Base-by-base conservation (phyloP, 208 protist species). In the Acanthamoeba sp. region DNA sequence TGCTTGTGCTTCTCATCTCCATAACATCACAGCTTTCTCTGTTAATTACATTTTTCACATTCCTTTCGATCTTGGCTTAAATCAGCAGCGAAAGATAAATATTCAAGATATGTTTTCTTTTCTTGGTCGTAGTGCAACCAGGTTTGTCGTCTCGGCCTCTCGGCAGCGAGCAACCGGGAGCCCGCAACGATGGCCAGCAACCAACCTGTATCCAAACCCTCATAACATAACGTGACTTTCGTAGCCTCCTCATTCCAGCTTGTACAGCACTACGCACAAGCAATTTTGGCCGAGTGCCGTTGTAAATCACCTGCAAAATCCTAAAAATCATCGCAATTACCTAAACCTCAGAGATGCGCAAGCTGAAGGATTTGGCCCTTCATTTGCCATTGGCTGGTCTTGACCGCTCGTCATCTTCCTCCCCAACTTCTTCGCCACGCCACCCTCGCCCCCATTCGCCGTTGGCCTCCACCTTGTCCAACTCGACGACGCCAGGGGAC, bases 361-460 rank as follows among this genome's bases (percentile, higher is more conserved):
- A 73, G 64, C n/a, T 73, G 27, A 73, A 73, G 27, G 64, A 73
- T 22, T 38, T 73, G 29, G 64, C 64, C 0, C 64, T 73, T 73
- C 64, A 73, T 38, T n/a, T 73, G 64, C 64, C 64, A 18, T 38
- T 73, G 64, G 64, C 64, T 9, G 64, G 64, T 7, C 64, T 73
- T 3, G 64, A 73, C n/a, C 64, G 64, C 14, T 73, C 64, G 1
- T 73, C 64, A 18, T 73, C 64, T 38, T 73, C 64, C 64, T 73
- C 64, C 22, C 64, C 64, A 14, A 22, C 64, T 10, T 38, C n/a
- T 14, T 73, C 64, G 27, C 64, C 64, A 32, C 64, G 64, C 64
- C 64, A 73, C 24, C 48, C 48, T 69, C 64, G 64, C 14, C 27
- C 27, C 27, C 9, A 32, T 38, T 73, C 64, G 64, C 34, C 64